Percentiles rank a stretch among this genome's conserved stretches.
Evolutionary conservation across 2,329 filamentous ascomycete species (phyloP).

Genomic region (Cladorrhinum sp.): DNA sequence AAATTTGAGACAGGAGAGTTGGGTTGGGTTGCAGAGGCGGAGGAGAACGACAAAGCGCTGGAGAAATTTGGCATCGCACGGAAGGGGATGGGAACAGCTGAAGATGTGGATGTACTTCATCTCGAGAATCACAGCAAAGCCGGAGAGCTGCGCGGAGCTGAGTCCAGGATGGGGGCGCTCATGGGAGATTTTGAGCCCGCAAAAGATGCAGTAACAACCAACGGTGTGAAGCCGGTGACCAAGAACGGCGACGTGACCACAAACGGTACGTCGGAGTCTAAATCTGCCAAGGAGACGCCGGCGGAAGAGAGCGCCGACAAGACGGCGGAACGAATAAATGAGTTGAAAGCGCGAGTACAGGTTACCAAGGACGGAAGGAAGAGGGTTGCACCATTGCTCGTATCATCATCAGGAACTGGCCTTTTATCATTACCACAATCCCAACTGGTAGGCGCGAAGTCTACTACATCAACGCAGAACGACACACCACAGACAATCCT

Average conservation of each 20-base stretch:
- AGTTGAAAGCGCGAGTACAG: conserved; percentile 85
- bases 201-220: conserved; percentile 47
- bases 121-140: conserved; percentile 91
- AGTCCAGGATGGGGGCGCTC: conserved; percentile 95
- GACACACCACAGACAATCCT: conserved; percentile 79
- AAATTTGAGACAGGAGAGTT: conserved; percentile 85
- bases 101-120: conserved; percentile 83
- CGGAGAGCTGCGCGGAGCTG: conserved; percentile 82
- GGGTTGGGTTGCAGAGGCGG: conserved; percentile 78
- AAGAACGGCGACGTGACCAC: conserved; percentile 35
- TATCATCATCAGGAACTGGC: conserved; percentile 83
- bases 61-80: conserved; percentile 89
- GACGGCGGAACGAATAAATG: conserved; percentile 51
- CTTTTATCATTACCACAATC: conserved; percentile 87
- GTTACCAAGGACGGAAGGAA: conserved; percentile 98
- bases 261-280: conserved; percentile 37
- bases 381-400: conserved; percentile 84
- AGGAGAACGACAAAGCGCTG: conserved; percentile 89
- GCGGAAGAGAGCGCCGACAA: conserved; percentile 52
- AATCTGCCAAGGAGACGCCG: conserved; percentile 31
- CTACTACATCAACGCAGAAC: conserved; percentile 58
- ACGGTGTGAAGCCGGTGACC: conserved; percentile 47
- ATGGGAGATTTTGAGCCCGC: conserved; percentile 77
- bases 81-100: conserved; percentile 84
- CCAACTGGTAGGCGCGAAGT: conserved; percentile 75